phyloP scores from a whole-genome alignment of 176 grass and related monocot genomes.

The Musa troglodytarum region DNA sequence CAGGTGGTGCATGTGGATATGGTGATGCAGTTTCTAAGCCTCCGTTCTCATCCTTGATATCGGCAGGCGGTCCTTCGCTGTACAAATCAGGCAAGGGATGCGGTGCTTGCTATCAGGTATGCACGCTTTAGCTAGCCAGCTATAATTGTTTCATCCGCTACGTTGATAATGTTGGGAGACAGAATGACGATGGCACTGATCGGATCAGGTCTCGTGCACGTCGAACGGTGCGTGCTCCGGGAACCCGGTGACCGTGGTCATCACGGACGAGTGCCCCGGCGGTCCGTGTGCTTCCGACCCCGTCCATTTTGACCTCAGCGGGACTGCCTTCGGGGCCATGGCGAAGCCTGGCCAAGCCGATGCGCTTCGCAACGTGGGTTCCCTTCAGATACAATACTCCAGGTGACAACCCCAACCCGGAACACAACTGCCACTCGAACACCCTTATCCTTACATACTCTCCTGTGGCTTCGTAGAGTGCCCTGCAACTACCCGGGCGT shows the following conservation, averaged over 20 bases:
- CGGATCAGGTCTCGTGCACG: conserved; percentile 34
- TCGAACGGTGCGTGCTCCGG: conserved; percentile 45
- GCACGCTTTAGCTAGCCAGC: not conserved
- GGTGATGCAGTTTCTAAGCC: conserved; percentile 33
- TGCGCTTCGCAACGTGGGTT: not conserved
- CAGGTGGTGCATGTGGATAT: conserved; percentile 21
- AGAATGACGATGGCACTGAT: too few relatives aligned
- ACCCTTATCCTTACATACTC: too few relatives aligned
- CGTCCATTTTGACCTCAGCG: not conserved
- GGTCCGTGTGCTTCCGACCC: not conserved
- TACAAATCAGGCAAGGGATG: conserved; percentile 42
- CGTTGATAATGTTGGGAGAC: too few relatives aligned
- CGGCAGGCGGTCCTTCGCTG: conserved; percentile 38
- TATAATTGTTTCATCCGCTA: too few relatives aligned
- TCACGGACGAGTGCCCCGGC: conserved; percentile 38
- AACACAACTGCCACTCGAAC: too few relatives aligned
- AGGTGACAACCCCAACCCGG: not conserved
- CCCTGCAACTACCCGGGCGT: conserved; percentile 31
- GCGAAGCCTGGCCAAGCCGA: not conserved
- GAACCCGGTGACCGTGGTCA: conserved; percentile 35
- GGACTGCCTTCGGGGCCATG: conserved; percentile 1
- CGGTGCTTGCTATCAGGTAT: conserved; percentile 43
- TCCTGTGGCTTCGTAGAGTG: conserved; percentile 28
- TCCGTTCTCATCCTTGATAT: conserved; percentile 54
- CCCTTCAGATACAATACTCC: not conserved